Conservation (phyloP, 208 protist species). For the Wallacemonas sp. region DNA sequence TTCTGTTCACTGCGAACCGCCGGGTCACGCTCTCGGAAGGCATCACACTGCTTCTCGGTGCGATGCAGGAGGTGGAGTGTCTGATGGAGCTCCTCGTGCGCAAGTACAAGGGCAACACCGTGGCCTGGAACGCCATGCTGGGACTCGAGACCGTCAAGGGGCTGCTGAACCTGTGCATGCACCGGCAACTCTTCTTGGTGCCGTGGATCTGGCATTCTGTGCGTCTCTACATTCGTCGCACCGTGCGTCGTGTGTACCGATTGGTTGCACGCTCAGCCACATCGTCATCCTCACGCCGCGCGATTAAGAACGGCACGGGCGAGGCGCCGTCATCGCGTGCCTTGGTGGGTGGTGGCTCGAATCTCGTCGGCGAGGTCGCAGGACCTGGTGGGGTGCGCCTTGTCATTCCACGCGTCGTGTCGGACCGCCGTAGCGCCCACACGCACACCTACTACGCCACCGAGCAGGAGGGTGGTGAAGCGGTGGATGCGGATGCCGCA, state of each 20-base stretch:
- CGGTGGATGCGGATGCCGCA: background rate
- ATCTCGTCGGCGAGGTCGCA: conserved; percentile 20
- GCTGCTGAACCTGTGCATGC: conserved; percentile 52
- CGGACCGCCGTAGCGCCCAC: conserved; percentile 31
- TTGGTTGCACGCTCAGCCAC: conserved; percentile 12
- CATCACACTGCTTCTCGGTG: conserved; percentile 33
- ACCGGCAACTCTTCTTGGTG: conserved; percentile 67
- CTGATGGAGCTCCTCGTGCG: conserved; percentile 60
- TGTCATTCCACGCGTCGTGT: conserved; percentile 75
- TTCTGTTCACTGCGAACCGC: conserved; percentile 23
- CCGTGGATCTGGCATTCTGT: conserved; percentile 67
- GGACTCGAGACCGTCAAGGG: conserved; percentile 66
- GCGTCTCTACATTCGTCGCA: conserved; percentile 34
- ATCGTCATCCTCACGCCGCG: conserved; percentile 10
- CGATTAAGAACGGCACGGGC: too few relatives aligned
- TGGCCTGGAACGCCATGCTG: conserved; percentile 64
- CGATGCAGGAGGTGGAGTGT: conserved; percentile 56
- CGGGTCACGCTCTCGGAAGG: conserved; percentile 32
- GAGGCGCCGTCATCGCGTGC: background rate
- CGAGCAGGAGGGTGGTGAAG: background rate
- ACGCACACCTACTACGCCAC: conserved; percentile 18
- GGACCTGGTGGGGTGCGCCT: conserved; percentile 44
- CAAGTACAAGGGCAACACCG: conserved; percentile 47
- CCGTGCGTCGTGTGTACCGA: conserved; percentile 7
- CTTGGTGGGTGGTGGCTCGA: conserved; percentile 1